Conservation (phyloP, 768 basidiomycete genomes). For the Tephrocybe sp. region DNA sequence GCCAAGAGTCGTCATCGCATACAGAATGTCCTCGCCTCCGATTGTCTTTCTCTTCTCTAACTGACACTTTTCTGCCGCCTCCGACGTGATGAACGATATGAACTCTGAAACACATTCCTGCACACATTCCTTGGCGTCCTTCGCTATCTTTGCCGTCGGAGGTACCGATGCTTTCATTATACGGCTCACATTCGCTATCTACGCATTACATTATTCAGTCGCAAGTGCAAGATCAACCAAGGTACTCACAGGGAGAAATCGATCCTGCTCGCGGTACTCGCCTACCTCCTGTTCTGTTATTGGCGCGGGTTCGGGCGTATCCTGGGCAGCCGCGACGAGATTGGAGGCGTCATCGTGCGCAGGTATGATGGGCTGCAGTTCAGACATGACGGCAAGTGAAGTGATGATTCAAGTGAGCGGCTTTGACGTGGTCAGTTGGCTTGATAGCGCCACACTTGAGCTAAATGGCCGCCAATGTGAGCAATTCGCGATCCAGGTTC, state of each 20-base stretch:
- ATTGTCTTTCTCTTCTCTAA: conserved; percentile 98
- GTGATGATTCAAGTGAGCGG: not conserved
- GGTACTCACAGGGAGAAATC: conserved; percentile 82
- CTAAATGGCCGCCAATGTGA: conserved; percentile 3
- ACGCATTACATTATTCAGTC: not conserved
- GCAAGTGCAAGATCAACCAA: not conserved
- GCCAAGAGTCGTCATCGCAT: conserved; percentile 90
- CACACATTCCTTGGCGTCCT: conserved; percentile 98
- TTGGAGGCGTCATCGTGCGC: conserved; percentile 38
- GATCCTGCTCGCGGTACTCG: conserved; percentile 93
- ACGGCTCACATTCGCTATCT: conserved; percentile 98
- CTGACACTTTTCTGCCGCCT: conserved; percentile 93
- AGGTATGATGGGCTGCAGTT: conserved; percentile 43
- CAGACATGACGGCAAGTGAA: conserved; percentile 22
- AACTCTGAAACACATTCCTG: conserved; percentile 99
- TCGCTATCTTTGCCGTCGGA: conserved; percentile 90
- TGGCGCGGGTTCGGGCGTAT: conserved; percentile 58
- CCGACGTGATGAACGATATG: conserved; percentile 96
- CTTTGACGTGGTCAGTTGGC: not conserved
- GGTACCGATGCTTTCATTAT: conserved; percentile 96
- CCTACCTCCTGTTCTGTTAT: conserved; percentile 93
- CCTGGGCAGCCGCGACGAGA: conserved; percentile 33
- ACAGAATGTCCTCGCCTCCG: conserved; percentile 94
- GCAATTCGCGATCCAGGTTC: not conserved
- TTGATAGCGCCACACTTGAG: conserved; percentile 8